Base-by-base conservation (phyloP, 169 alveolate genomes). In the Eimeria falciformis region DNA sequence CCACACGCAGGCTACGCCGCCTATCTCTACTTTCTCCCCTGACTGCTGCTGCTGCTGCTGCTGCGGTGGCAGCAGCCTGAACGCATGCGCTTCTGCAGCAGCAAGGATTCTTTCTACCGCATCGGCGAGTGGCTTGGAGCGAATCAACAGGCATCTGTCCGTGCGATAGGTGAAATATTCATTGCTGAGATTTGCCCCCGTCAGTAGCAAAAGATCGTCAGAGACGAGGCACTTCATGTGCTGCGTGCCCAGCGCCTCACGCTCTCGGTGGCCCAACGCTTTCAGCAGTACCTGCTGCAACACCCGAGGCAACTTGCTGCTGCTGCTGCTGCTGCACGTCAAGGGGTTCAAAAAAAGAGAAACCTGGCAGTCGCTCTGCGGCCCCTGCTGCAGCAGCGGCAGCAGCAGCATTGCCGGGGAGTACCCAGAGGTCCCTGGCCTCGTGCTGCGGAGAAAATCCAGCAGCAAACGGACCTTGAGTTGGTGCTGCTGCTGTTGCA, bases 151-250 rank as follows among this genome's bases (percentile, higher is more conserved):
- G 77, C 79, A 90, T 33, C 93, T 56, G 62, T 90, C 93, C 3
- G 45, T 65, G 12, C 93, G 47, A 43, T 78, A 50, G 27, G 40
- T 55, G 46, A 90, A 50, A 75, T 90, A 90, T 55, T 81, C 81
- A 21, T 53, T 83, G 73, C 93, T 81, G 46, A 75, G 62, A 45
- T 90, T 90, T 18, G 93, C 93, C 45, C 93, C 93, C 21, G 93
- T 90, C 25, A 90, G 77, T 53, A 90, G 73, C 25, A 90, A 68
- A 27, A 86, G 25, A 46, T 90, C 90, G 58, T 90, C 93, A 29
- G 56, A 77, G 17, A 90, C 90, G 11, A 90, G 27, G 27, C 71
- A 56, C 84, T 90, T 90, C 93, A 90, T 90, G 83, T 90, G 93
- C 73, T 90, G 93, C 37, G 82, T 86, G 7, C 93, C 93, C 58